Conservation (phyloP, 768 basidiomycete species). For the Plicaturopsis crispa region DNA sequence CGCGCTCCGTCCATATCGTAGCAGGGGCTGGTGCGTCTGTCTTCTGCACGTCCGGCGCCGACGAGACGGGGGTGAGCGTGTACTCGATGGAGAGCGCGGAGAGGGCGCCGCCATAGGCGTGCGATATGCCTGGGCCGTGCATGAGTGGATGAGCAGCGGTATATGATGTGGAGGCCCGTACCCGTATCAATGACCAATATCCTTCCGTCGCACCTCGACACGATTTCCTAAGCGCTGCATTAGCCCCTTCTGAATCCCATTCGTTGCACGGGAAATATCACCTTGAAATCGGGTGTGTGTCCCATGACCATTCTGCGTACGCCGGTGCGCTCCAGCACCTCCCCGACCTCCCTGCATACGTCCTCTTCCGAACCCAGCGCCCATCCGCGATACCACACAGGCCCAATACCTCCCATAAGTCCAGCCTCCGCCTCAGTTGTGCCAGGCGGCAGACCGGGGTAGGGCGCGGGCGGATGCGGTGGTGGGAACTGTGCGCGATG, state of each 20-base stretch:
- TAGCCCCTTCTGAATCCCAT: not conserved
- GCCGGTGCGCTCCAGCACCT: constrained; percentile 65
- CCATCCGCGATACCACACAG: constrained; percentile 94
- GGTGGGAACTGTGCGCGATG: constrained; percentile 51
- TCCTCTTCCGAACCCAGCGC: constrained; percentile 65
- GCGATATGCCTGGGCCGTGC: constrained; percentile 65
- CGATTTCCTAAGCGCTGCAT: constrained; percentile 48
- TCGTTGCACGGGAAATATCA: constrained; percentile 14
- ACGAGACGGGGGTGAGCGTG: constrained; percentile 50
- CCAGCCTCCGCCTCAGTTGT: constrained; percentile 60
- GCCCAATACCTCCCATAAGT: constrained; percentile 73
- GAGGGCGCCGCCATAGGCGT: constrained; percentile 89
- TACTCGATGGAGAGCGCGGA: constrained; percentile 88
- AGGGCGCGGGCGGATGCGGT: constrained; percentile 69
- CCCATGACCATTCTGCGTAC: constrained; percentile 92
- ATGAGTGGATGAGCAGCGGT: not conserved
- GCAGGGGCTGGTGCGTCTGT: no score
- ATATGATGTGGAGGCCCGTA: constrained; percentile 13
- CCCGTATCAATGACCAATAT: constrained; percentile 96
- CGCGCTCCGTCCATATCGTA: constrained; percentile 25
- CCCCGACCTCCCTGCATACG: constrained; percentile 65
- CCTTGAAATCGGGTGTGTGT: constrained; percentile 87
- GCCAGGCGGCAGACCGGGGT: constrained; percentile 26
- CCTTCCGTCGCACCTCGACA: constrained; percentile 83
- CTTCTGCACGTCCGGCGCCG: not conserved